phyloP scores from a whole-genome alignment of 1,284 basidiomycete genomes.

The Pascua sp. region DNA sequence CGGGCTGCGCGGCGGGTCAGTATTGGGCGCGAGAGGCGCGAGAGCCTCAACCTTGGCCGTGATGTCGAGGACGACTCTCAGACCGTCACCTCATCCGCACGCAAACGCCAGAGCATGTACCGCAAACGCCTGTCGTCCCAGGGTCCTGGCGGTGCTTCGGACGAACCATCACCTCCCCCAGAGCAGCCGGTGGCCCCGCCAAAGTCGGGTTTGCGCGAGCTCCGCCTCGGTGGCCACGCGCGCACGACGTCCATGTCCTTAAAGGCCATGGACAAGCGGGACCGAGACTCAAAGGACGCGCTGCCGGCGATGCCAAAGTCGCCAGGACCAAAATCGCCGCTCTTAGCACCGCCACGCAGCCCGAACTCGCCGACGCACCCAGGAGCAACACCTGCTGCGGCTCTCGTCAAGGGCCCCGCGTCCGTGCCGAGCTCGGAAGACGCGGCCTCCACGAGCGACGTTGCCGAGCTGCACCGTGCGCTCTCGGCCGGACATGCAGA shows the following conservation, averaged over 20 bases:
- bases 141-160: neutral
- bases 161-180: slow-evolving; percentile 2
- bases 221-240: neutral
- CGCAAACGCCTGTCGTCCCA: neutral
- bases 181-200: neutral
- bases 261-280: too few relatives aligned
- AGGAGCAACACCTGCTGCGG: neutral
- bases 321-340: neutral
- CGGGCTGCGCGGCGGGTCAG: neutral
- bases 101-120: slow-evolving; percentile 16
- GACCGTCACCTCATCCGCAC: neutral
- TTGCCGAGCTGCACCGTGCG: slow-evolving; percentile 9
- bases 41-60: neutral
- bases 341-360: neutral
- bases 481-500: slow-evolving; percentile 2
- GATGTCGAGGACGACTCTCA: neutral
- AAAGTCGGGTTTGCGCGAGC: slow-evolving; percentile 4
- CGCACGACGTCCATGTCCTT: neutral
- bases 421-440: neutral
- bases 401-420: neutral
- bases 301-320: neutral
- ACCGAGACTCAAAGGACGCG: too few relatives aligned
- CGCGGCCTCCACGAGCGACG: slow-evolving; percentile 3
- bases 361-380: neutral
- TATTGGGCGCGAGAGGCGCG: neutral